phyloP scores from a whole-genome alignment of 2,329 filamentous ascomycete genomes.

The Penicillium italicum region DNA sequence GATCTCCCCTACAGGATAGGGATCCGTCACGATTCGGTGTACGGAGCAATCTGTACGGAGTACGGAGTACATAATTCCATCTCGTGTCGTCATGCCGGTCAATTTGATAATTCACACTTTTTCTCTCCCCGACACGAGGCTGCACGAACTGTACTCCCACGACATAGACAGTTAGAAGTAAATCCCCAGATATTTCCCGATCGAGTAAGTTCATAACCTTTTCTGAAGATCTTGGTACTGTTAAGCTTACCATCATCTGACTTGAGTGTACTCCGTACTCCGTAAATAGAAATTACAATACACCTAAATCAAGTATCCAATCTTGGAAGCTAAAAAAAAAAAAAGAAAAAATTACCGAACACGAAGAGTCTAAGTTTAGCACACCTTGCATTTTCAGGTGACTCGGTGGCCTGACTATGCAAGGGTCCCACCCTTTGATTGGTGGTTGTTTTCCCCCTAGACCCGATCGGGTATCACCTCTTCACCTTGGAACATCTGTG shows the following conservation, averaged over 20 bases:
- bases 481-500: not conserved
- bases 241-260: slow-evolving; percentile 4
- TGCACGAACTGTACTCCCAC: not conserved
- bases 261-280: too few species aligned
- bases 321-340: not conserved
- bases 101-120: slow-evolving; percentile 2
- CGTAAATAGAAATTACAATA: too few species aligned
- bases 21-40: not conserved
- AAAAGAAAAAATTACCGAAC: not conserved
- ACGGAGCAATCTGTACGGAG: not conserved
- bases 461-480: slow-evolving; percentile 5
- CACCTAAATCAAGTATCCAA: too few species aligned
- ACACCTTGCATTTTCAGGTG: slow-evolving; percentile 26
- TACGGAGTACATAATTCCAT: not conserved
- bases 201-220: not conserved
- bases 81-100: slow-evolving; percentile 11
- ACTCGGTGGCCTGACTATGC: slow-evolving; percentile 24
- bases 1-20: slow-evolving; percentile 3
- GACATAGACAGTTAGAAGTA: not conserved
- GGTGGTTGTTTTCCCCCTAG: not conserved
- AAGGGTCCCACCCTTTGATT: slow-evolving; percentile 21
- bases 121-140: slow-evolving; percentile 1
- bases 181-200: not conserved
- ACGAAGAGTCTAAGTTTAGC: slow-evolving; percentile 21
- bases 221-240: not conserved